These are phyloP conservation scores for Fusarium sulawesiense DNA, from an alignment of 2,329 filamentous ascomycete species.

Conservation along the genomic window DNA sequence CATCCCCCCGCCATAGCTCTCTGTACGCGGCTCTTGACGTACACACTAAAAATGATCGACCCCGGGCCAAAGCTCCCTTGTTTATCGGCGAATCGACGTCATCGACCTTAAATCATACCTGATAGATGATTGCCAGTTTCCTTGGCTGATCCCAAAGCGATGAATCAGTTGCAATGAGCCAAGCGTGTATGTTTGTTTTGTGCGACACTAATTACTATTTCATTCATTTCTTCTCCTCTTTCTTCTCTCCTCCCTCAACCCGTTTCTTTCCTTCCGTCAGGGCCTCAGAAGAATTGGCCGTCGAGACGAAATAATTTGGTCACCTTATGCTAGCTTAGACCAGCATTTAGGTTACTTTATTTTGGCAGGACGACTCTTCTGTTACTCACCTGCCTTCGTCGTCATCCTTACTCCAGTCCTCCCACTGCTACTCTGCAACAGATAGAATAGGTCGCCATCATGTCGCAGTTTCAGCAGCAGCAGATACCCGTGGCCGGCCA, in stretches of 20 bases:
- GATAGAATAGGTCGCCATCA: conserved; percentile 9
- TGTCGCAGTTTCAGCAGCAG: conserved; percentile 56
- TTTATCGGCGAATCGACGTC: conserved; percentile 41
- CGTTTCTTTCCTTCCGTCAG: not conserved
- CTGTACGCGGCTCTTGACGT: conserved; percentile 29
- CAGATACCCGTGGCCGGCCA: conserved; percentile 62
- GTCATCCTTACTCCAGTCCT: conserved; percentile 5
- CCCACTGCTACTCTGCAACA: conserved; percentile 3
- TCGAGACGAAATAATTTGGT: not conserved
- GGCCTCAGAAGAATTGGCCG: not conserved
- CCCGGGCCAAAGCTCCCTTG: conserved; percentile 24
- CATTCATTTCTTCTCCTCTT: conserved; percentile 12
- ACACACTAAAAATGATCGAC: conserved; percentile 35
- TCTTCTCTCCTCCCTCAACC: not conserved
- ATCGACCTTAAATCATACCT: conserved; percentile 40
- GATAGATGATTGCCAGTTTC: conserved; percentile 23
- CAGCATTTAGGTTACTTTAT: not conserved
- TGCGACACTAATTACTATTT: conserved; percentile 36
- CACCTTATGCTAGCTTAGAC: not conserved
- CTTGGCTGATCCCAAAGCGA: conserved; percentile 27
- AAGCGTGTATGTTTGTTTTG: conserved; percentile 9
- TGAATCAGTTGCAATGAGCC: conserved; percentile 32
- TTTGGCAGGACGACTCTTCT: not conserved
- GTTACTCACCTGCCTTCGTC: not conserved
- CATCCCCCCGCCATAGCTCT: conserved; percentile 12